phyloP scores from a whole-genome alignment of 106 monocot genomes.

The Amphibolis antarctica region DNA sequence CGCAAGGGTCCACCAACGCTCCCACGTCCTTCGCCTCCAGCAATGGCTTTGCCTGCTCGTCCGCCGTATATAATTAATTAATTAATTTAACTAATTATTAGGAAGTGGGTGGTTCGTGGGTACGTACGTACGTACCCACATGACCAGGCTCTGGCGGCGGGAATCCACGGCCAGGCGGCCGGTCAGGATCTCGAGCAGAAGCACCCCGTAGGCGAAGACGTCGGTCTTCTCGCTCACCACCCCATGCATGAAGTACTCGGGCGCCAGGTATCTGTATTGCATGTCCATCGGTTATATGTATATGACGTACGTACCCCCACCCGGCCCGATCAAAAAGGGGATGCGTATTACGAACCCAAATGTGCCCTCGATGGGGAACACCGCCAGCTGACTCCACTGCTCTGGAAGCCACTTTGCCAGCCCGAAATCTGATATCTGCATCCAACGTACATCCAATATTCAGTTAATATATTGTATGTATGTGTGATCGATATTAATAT shows the following conservation, averaged over 20 bases:
- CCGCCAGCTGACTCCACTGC: conserved; percentile 67
- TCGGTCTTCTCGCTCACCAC: conserved; percentile 89
- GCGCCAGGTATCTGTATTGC: conserved; percentile 59
- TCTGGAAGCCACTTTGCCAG: conserved; percentile 98
- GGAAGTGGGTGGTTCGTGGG: neutral
- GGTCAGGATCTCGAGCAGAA: conserved; percentile 85
- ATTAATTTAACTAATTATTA: neutral
- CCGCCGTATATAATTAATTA: neutral
- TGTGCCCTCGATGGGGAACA: conserved; percentile 96
- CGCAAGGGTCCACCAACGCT: conserved; percentile 3
- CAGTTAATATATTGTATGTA: too few species aligned
- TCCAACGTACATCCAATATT: neutral
- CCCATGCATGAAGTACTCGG: conserved; percentile 94
- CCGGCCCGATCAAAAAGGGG: neutral
- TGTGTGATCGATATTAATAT: too few species aligned
- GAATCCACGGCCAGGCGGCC: conserved; percentile 69
- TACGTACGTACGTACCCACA: conserved; percentile 44
- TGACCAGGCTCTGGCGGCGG: conserved; percentile 60
- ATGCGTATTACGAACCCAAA: conserved; percentile 42
- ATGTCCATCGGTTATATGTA: neutral
- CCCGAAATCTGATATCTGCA: conserved; percentile 95
- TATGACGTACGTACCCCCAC: neutral
- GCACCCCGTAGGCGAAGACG: conserved; percentile 84
- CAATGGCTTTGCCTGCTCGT: conserved; percentile 4
- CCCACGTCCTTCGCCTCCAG: neutral